Evolutionary conservation across 2,329 filamentous ascomycete species (phyloP).

Genomic region (Colletotrichum sp.): DNA sequence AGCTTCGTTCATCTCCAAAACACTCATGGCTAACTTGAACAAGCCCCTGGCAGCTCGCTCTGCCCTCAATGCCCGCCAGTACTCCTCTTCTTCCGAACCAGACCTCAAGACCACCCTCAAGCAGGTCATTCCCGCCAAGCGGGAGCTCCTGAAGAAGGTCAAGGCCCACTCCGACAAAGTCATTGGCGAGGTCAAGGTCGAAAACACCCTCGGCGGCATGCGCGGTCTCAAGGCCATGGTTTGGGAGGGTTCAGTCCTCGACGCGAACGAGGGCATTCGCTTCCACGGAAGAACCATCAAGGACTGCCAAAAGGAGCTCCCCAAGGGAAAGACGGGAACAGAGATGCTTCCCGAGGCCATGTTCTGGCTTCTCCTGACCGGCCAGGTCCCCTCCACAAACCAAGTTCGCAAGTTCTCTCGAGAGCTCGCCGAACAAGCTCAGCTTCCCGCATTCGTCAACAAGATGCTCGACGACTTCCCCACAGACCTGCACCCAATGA

Average conservation of each 20-base stretch:
- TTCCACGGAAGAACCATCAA: slow-evolving; percentile 99
- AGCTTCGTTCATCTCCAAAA: too few relatives aligned
- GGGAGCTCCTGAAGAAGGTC: slow-evolving; percentile 91
- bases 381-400: slow-evolving; percentile 81
- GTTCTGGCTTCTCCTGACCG: slow-evolving; percentile 98
- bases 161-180: slow-evolving; percentile 83
- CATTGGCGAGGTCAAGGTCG: slow-evolving; percentile 91
- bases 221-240: slow-evolving; percentile 97
- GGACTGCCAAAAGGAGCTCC: slow-evolving; percentile 92
- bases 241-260: slow-evolving; percentile 97
- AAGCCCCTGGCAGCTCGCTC: slow-evolving; percentile 29
- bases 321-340: slow-evolving; percentile 89
- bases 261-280: slow-evolving; percentile 95
- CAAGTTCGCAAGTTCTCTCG: slow-evolving; percentile 85
- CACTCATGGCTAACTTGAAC: background rate
- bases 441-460: slow-evolving; percentile 81
- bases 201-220: slow-evolving; percentile 96
- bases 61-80: slow-evolving; percentile 39
- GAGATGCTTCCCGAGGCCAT: slow-evolving; percentile 99
- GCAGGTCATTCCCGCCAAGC: slow-evolving; percentile 86
- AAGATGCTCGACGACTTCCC: slow-evolving; percentile 92
- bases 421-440: slow-evolving; percentile 85
- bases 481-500: slow-evolving; percentile 94
- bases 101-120: slow-evolving; percentile 89
- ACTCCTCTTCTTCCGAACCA: slow-evolving; percentile 78